A percentile compares a stretch with the other conserved stretches of the same genome.
Conservation (phyloP, 495 filamentous ascomycete species). For the Lepraria neglecta region DNA sequence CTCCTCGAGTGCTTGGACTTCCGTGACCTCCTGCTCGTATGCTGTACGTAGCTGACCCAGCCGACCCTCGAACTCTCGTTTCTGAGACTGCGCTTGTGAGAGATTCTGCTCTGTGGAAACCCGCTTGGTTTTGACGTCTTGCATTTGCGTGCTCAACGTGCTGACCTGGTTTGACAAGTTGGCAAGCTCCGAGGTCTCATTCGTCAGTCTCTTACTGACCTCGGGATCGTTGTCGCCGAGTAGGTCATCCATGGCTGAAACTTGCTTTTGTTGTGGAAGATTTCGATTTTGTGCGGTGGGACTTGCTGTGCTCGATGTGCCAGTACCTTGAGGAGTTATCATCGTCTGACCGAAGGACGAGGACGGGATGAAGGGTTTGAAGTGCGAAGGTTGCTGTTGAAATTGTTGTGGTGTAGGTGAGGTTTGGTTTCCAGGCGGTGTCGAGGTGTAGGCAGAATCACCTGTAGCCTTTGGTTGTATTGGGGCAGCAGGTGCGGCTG, state of each 20-base stretch:
- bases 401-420: conserved; percentile 17
- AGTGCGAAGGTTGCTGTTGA: conserved; percentile 43
- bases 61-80: conserved; percentile 83
- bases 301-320: conserved; percentile 54
- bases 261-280: conserved; percentile 39
- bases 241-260: conserved; percentile 73
- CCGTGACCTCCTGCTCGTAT: conserved; percentile 88
- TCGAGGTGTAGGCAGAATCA: conserved; percentile 48
- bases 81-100: conserved; percentile 71
- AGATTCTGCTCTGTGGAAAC: conserved; percentile 70
- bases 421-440: conserved; percentile 30
- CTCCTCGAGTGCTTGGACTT: conserved; percentile 77
- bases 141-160: conserved; percentile 84
- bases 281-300: conserved; percentile 30
- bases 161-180: conserved; percentile 95
- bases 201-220: conserved; percentile 75
- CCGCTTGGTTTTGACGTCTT: conserved; percentile 78
- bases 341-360: conserved; percentile 85
- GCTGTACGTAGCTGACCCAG: conserved; percentile 74
- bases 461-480: conserved; percentile 67
- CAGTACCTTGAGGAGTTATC: conserved; percentile 71
- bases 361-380: conserved; percentile 86
- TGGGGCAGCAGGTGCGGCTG: conserved; percentile 44
- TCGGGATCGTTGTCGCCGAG: conserved; percentile 90
- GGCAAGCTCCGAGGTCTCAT: conserved; percentile 87